Evolutionary conservation across 331 rosid genomes (phyloP).

Genomic region (Telfairia occidentalis): DNA sequence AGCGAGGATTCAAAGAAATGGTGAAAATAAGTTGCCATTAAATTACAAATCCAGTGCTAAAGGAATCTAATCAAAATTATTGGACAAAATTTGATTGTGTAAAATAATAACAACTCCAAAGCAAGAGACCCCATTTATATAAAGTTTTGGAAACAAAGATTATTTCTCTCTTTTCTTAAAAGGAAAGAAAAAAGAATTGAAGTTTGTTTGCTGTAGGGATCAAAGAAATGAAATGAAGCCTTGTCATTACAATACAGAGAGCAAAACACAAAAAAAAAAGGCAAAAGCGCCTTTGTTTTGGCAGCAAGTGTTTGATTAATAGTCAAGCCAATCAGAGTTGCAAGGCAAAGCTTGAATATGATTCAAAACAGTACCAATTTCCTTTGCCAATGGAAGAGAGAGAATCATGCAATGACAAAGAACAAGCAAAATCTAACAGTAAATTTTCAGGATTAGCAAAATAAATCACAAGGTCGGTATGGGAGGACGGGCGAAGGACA

Average conservation of each 20-base stretch:
- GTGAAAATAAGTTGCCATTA: conserved; percentile 3
- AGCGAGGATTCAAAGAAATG: neutral
- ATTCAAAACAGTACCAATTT: neutral
- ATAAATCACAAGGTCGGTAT: neutral
- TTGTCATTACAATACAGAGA: neutral
- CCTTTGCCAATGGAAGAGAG: neutral
- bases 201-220: neutral
- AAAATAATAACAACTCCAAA: neutral
- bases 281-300: conserved; percentile 4
- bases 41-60: neutral
- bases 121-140: neutral
- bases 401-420: neutral
- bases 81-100: neutral
- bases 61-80: conserved; percentile 10
- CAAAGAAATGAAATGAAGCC: conserved; percentile 1
- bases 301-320: neutral
- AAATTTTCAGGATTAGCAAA: neutral
- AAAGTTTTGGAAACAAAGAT: neutral
- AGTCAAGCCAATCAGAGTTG: neutral
- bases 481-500: neutral
- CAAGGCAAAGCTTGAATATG: neutral
- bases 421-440: conserved; percentile 7
- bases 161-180: neutral
- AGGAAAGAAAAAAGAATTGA: neutral
- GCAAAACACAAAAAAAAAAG: too few relatives aligned